Percentiles rank a stretch among this genome's conserved stretches.
Conservation (phyloP, 768 basidiomycete genomes). For the Kwoniella botswanensis region DNA sequence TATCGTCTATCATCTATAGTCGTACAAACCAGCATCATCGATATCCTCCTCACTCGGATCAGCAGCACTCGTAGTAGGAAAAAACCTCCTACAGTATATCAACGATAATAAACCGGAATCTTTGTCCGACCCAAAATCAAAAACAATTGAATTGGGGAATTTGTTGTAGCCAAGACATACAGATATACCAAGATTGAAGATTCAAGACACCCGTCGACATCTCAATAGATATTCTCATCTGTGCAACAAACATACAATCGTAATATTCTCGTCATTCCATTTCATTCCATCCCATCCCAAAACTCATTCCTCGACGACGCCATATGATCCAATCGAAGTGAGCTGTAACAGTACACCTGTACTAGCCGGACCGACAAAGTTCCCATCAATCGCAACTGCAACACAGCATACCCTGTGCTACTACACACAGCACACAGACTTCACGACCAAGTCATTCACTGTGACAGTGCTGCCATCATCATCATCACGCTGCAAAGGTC, state of each 20-base stretch:
- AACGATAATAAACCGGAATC: no score
- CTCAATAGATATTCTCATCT: not conserved
- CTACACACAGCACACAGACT: not conserved
- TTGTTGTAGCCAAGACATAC: not conserved
- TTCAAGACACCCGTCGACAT: not conserved
- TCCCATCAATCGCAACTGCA: not conserved
- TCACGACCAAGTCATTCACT: not conserved
- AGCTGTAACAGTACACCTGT: not conserved
- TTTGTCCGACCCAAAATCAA: not conserved
- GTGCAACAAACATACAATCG: not conserved
- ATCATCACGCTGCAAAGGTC: no score
- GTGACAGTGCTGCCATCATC: not conserved
- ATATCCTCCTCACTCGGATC: no score
- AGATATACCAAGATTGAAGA: not conserved
- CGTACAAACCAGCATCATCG: no score
- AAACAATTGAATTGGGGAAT: not conserved
- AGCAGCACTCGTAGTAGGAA: no score
- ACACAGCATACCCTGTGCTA: not conserved
- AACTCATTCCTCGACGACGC: not conserved
- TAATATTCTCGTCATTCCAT: not conserved
- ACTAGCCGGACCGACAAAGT: not conserved
- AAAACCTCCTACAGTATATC: no score
- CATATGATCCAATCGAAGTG: not conserved
- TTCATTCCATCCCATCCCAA: not conserved
- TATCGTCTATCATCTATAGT: not conserved